phyloP scores from a whole-genome alignment of 2,329 filamentous ascomycete genomes.

The Alternaria triticimaculans region DNA sequence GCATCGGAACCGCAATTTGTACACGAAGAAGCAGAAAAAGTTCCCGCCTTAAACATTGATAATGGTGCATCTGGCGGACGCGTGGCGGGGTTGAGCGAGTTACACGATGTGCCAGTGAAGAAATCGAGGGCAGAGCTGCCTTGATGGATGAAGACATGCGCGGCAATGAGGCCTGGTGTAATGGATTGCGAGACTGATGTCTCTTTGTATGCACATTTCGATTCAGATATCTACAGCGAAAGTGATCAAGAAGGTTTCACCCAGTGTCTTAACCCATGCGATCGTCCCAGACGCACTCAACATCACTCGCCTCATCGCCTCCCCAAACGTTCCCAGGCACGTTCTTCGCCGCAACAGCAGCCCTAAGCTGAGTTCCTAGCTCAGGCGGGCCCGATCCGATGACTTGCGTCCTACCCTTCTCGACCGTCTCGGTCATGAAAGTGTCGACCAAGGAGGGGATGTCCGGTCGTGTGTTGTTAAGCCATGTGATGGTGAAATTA shows the following conservation, averaged over 20 bases:
- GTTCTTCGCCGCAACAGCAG: slow-evolving; percentile 10
- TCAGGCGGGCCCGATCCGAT: not conserved
- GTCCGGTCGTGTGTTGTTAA: slow-evolving; percentile 5
- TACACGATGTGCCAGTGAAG: not conserved
- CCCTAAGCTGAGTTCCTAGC: slow-evolving; percentile 3
- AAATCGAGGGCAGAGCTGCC: not conserved
- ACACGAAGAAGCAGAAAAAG: not conserved
- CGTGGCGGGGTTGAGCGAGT: not conserved
- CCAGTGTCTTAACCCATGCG: not conserved
- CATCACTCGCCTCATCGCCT: slow-evolving; percentile 4
- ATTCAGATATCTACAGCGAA: slow-evolving; percentile 4
- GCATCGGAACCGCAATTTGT: not conserved
- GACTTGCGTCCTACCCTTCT: slow-evolving; percentile 1
- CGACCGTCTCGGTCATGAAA: slow-evolving; percentile 5
- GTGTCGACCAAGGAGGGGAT: not conserved
- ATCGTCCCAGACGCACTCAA: slow-evolving; percentile 11
- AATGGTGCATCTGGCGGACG: not conserved
- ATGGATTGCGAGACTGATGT: not conserved
- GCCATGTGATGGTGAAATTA: slow-evolving; percentile 6
- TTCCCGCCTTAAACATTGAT: not conserved
- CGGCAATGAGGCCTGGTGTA: not conserved
- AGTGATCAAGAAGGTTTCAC: not conserved
- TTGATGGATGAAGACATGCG: too few relatives aligned
- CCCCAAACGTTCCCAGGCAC: slow-evolving; percentile 3
- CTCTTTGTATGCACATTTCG: not conserved